Evolutionary conservation across 106 monocot species (phyloP), one percentile per base, ranked within the genome.

Genomic region (Apostasia ramifera): DNA sequence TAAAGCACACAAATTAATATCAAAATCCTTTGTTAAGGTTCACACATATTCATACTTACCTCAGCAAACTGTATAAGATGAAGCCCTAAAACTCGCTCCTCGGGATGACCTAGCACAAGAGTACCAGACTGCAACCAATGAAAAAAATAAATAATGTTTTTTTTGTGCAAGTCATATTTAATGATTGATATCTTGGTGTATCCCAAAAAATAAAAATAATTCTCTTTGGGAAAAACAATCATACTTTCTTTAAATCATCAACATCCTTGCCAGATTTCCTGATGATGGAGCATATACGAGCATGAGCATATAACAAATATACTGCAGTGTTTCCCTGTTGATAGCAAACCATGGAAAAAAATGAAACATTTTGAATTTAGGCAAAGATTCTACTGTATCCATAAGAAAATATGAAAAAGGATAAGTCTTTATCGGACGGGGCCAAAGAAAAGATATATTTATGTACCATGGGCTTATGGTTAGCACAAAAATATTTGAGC

Each of bases 261-360:
- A 92, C 72, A 42, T 97, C 86, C 78, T 77, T 89, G 64, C 84
- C 89, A 68, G 92, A 97, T 74, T 87, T 97, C 70, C 80, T 82
- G 68, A 97, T 91, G 53, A 97, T 97, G 13, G 92, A 97, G 66
- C 91, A 89, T 55, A 97, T 97, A 26, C 95, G 91, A 73, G 95
- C 92, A 89, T 97, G 92, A 61, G 95, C 95, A 77, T 97, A 97
- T 70, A 91, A 73, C 54, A 97, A 73, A 80, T 97, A 97, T 39
- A 97, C 95, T 68, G 92, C 95, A 55, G 95, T 97, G 71, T 97
- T 92, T 50, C 95, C 91, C 92, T 92, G 80, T 57, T 46, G 11
- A 85, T 67, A 47, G 26, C 13, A 48, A 56, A 70, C 39, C n/a
- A 46, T 15, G 3, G 54, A 9, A 2, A 3, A 26, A 26, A 26